phyloP scores from a whole-genome alignment of 2,329 filamentous ascomycete genomes.

The Aureobasidium lini region DNA sequence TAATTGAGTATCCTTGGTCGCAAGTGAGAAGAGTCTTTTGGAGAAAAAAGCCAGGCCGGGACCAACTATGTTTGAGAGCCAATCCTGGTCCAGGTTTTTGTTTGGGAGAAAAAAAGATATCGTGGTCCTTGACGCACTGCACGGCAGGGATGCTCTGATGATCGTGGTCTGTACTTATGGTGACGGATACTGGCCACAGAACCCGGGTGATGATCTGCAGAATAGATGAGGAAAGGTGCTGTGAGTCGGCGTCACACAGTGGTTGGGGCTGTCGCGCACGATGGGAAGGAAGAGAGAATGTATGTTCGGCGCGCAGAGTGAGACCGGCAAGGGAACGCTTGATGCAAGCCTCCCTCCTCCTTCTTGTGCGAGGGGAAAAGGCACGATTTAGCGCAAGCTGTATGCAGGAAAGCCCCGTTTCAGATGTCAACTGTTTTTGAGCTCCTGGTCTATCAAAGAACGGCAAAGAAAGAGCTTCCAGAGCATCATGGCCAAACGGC shows the following conservation, averaged over 20 bases:
- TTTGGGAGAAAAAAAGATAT: neutral
- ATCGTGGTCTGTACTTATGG: slow-evolving; percentile 12
- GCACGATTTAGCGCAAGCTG: slow-evolving; percentile 12
- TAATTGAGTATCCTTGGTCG: neutral
- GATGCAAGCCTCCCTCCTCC: slow-evolving; percentile 11
- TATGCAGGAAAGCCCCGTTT: slow-evolving; percentile 15
- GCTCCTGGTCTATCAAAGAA: slow-evolving; percentile 3
- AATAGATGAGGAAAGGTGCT: slow-evolving; percentile 3
- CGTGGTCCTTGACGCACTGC: slow-evolving; percentile 12
- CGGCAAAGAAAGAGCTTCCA: neutral
- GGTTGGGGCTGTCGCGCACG: slow-evolving; percentile 9
- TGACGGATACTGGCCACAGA: slow-evolving; percentile 6
- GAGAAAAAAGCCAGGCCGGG: neutral
- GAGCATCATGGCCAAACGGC: slow-evolving; percentile 12
- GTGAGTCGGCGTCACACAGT: slow-evolving; percentile 9
- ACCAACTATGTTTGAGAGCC: neutral
- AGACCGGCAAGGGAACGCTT: slow-evolving; percentile 11
- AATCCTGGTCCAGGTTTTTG: neutral
- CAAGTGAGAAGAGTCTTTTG: neutral
- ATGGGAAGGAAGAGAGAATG: slow-evolving; percentile 3
- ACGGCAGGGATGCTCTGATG: slow-evolving; percentile 12
- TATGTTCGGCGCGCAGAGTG: slow-evolving; percentile 9
- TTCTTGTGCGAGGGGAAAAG: slow-evolving; percentile 12
- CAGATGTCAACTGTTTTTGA: slow-evolving; percentile 11
- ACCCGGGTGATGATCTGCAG: slow-evolving; percentile 11